Conservation (phyloP, 371 early-diverging fungal genomes). For the Syncephalastrum monosporum region DNA sequence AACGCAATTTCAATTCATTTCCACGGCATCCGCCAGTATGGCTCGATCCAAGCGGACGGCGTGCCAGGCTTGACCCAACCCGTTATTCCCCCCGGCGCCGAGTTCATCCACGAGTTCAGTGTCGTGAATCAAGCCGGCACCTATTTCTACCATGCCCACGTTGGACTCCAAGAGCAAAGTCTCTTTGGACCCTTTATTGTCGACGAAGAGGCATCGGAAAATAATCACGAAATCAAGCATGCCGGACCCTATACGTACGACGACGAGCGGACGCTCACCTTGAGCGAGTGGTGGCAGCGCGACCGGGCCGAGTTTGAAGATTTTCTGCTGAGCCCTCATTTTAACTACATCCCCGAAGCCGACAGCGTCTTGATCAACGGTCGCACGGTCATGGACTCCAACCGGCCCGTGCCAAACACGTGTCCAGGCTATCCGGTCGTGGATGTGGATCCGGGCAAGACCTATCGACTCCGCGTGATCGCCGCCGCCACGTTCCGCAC, state of each 20-base stretch:
- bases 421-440: conserved; percentile 22
- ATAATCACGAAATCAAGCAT: no score
- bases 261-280: conserved; percentile 36
- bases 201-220: conserved; percentile 20
- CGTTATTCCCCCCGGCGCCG: conserved; percentile 50
- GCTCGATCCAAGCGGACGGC: conserved; percentile 47
- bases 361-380: conserved; percentile 49
- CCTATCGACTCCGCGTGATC: conserved; percentile 40
- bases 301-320: conserved; percentile 25
- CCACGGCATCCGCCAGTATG: conserved; percentile 47
- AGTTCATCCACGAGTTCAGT: conserved; percentile 50
- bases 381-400: no score
- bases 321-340: conserved; percentile 30
- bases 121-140: conserved; percentile 49
- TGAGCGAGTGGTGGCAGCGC: conserved; percentile 54
- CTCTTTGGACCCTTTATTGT: conserved; percentile 52
- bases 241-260: conserved; percentile 20
- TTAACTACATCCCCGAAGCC: conserved; percentile 34
- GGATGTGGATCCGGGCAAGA: conserved; percentile 25
- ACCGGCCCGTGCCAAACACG: no score
- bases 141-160: conserved; percentile 59
- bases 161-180: conserved; percentile 37
- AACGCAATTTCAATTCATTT: conserved; percentile 41
- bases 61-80: conserved; percentile 41
- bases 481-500: conserved; percentile 45